Evolutionary conservation across 805 yeast species (phyloP), one percentile per base, ranked within the genome.

Genomic region (Ogataea pilisensis): DNA sequence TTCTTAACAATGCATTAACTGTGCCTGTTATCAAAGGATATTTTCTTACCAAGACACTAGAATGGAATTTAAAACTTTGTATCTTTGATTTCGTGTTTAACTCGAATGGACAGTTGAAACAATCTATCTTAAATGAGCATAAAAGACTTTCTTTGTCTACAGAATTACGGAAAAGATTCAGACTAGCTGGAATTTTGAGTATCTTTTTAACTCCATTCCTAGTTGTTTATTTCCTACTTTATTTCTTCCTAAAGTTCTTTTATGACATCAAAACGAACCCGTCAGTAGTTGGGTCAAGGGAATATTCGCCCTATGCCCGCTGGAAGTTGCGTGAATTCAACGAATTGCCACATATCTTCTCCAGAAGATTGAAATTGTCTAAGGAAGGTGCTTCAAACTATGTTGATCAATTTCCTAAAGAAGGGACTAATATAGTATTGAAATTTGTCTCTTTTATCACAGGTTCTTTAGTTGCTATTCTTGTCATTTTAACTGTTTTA

Each of bases 311-410:
- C 0, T 78, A 77, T 63, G 97, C 98, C 0, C 90, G 85, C 54
- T 93, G 98, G 98, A 87, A 83, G 58, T 75, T 93, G 54, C 70
- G 99, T 42, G 99, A 93, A 55, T 87, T 85, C 58, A 93, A 93
- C 61, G 99, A 93, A 58, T 70, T 93, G 8, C 87, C 87, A 33
- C 99, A 93, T 61, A 72, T 91, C 21, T 93, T 93, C 63, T 79
- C 80, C 42, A 80, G 82, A 51, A 70, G 99, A 37, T 64, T 93
- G 31, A 85, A 80, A 35, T 64, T 86, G 45, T 86, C 96, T 38
- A 75, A 79, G 24, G 85, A 78, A 13, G 80, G 89, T 5, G 96
- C 98, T 0, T 75, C 85, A 32, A 75, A 80, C 16, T 93, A 93
- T 57, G 78, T 93, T 40, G 80, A 88, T 49, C 96, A 90, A 58